These are phyloP conservation scores for Sequoiadendron giganteum DNA, from an alignment of 75 land plant species.

Conservation along the genomic window DNA sequence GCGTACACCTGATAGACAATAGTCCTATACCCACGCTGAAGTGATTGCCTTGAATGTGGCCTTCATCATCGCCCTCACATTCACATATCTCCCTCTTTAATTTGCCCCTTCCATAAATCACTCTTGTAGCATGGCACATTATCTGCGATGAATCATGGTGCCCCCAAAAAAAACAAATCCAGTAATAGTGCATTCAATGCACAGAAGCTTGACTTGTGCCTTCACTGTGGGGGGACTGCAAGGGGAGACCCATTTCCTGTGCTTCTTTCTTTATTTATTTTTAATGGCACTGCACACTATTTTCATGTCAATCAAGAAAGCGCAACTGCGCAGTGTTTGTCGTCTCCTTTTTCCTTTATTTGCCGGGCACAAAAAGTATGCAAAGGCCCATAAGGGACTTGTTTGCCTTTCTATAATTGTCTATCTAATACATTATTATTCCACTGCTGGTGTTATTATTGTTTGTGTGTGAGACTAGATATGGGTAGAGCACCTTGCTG, in stretches of 20 bases:
- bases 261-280: background rate
- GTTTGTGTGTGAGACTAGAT: background rate
- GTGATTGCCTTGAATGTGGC: background rate
- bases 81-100: background rate
- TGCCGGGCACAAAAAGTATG: background rate
- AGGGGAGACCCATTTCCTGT: background rate
- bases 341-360: background rate
- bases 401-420: background rate
- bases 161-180: background rate
- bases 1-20: no score
- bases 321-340: background rate
- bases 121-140: background rate
- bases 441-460: background rate
- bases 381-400: no score
- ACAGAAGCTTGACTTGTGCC: background rate
- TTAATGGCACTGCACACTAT: background rate
- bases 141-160: background rate
- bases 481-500: slow-evolving; percentile 27
- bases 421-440: background rate
- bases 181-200: background rate
- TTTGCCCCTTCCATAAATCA: background rate
- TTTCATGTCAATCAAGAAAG: background rate
- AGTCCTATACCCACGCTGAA: background rate
- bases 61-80: background rate
- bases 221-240: background rate